phyloP scores from a whole-genome alignment of 345 rosid species.

The Physaria fendleri region DNA sequence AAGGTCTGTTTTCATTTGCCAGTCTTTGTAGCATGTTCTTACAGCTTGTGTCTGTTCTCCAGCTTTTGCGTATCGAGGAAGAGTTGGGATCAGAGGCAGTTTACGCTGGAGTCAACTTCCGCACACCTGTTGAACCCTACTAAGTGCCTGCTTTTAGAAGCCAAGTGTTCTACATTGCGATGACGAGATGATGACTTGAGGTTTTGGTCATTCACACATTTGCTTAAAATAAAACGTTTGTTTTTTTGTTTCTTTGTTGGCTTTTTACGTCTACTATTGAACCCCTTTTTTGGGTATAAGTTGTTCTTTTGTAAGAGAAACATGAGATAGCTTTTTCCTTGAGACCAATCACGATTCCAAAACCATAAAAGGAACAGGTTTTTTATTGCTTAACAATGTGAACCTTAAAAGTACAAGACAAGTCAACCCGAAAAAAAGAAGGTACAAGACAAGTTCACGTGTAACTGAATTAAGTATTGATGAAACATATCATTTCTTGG shows the following conservation, averaged over 20 bases:
- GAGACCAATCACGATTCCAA: no score
- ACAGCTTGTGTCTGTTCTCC: no score
- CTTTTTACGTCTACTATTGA: not conserved
- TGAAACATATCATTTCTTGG: no score
- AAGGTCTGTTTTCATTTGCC: no score
- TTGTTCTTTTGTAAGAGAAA: slow-evolving; percentile 24
- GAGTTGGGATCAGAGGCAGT: slow-evolving; percentile 80
- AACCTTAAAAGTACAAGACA: no score
- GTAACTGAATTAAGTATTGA: no score
- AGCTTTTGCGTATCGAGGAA: slow-evolving; percentile 93
- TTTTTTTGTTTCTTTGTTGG: not conserved
- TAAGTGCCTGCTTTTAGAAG: slow-evolving; percentile 26
- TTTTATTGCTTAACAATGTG: no score
- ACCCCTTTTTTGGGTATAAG: not conserved
- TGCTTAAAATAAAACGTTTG: slow-evolving; percentile 14
- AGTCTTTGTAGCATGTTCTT: no score
- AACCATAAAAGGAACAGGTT: no score
- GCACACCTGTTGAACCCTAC: slow-evolving; percentile 83
- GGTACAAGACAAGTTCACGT: no score
- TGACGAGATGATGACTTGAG: slow-evolving; percentile 4
- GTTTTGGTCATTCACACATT: slow-evolving; percentile 10
- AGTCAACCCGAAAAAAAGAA: no score
- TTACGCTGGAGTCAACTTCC: slow-evolving; percentile 82
- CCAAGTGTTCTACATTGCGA: not conserved
- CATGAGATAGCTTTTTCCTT: slow-evolving; percentile 5